phyloP scores from a whole-genome alignment of 2,329 filamentous ascomycete genomes.

The Ascochyta koolunga region DNA sequence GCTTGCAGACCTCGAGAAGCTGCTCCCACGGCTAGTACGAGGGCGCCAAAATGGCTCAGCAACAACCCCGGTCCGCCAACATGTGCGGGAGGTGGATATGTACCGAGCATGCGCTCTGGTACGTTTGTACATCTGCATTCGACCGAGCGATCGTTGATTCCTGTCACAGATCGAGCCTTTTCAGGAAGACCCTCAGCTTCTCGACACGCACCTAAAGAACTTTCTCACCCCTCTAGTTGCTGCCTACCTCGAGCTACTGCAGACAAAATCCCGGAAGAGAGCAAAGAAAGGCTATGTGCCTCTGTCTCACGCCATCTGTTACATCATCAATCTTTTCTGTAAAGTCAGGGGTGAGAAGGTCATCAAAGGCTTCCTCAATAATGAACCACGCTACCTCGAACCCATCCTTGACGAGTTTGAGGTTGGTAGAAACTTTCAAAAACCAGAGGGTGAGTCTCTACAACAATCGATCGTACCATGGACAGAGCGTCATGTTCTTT shows the following conservation, averaged over 20 bases:
- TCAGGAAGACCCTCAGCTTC: conserved; percentile 91
- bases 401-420: conserved; percentile 78
- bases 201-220: conserved; percentile 80
- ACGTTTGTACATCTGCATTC: conserved; percentile 1
- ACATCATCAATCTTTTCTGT: conserved; percentile 85
- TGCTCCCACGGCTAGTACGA: conserved; percentile 47
- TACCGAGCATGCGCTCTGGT: conserved; percentile 47
- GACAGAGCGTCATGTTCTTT: conserved; percentile 86
- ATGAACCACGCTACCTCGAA: conserved; percentile 85
- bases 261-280: conserved; percentile 33
- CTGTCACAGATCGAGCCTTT: conserved; percentile 74
- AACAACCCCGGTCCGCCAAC: conserved; percentile 41
- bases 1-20: conserved; percentile 38
- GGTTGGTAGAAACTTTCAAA: conserved; percentile 50
- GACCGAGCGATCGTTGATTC: conserved; percentile 3
- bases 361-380: conserved; percentile 86
- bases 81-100: conserved; percentile 50
- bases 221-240: conserved; percentile 77
- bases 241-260: conserved; percentile 74
- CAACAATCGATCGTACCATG: conserved; percentile 56
- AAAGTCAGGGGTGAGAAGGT: conserved; percentile 95
- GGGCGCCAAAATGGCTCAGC: conserved; percentile 34
- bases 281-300: conserved; percentile 35
- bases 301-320: conserved; percentile 67
- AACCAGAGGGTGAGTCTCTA: conserved; percentile 17